A percentile compares a stretch with the other conserved stretches of the same genome.
phyloP scores from a whole-genome alignment of 345 rosid species.

The Rhodomyrtus tomentosa region DNA sequence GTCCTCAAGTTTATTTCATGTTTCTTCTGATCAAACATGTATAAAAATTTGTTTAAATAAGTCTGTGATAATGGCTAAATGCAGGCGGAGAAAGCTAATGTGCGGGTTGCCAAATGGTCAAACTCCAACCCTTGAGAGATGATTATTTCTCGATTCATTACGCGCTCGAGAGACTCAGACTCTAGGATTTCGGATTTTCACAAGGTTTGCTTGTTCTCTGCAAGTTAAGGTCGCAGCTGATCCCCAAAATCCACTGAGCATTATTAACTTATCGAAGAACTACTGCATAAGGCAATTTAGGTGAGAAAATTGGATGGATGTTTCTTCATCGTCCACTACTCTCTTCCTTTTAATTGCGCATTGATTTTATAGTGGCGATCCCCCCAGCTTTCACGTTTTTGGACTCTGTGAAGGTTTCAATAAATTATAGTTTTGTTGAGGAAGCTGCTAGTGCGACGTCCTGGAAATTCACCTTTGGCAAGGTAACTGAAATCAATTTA shows the following conservation, averaged over 20 bases:
- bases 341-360: not conserved
- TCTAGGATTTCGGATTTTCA: not conserved
- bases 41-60: not conserved
- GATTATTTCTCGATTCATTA: not conserved
- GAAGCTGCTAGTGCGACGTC: too few species aligned
- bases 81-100: conserved; percentile 21
- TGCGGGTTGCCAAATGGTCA: conserved; percentile 14
- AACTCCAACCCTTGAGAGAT: not conserved
- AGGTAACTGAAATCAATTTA: too few species aligned
- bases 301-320: not conserved
- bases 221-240: not conserved
- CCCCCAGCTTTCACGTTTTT: not conserved
- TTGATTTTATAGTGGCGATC: not conserved
- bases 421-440: too few species aligned
- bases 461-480: too few species aligned
- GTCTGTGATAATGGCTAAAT: not conserved
- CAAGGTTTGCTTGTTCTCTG: not conserved
- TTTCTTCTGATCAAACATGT: not conserved
- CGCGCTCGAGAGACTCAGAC: not conserved
- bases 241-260: not conserved
- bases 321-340: not conserved
- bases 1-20: not conserved
- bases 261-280: not conserved
- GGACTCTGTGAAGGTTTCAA: not conserved
- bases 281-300: not conserved